These are phyloP conservation scores for Yamadazyma spencermartinsiae DNA, from an alignment of 1,139 yeast genomes.

Conservation along the genomic window DNA sequence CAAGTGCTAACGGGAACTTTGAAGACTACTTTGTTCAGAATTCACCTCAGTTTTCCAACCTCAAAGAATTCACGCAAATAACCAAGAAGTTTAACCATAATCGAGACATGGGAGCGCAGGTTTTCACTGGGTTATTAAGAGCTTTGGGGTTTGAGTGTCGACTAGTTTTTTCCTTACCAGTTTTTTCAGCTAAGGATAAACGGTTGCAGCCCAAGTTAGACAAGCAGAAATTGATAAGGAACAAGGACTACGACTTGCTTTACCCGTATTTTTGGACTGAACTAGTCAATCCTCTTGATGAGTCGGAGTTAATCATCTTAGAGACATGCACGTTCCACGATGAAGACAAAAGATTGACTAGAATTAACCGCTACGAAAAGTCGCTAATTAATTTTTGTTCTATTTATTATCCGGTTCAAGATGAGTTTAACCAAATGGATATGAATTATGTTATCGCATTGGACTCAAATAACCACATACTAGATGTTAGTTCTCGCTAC, in stretches of 20 bases:
- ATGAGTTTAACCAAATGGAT: conserved; percentile 32
- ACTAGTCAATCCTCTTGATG: conserved; percentile 33
- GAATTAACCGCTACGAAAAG: conserved; percentile 19
- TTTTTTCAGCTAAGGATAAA: conserved; percentile 21
- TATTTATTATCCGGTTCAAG: conserved; percentile 24
- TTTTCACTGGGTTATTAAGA: conserved; percentile 34
- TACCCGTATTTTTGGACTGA: conserved; percentile 47
- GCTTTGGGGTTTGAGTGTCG: conserved; percentile 35
- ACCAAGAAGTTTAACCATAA: conserved; percentile 33
- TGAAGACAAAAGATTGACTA: conserved; percentile 27
- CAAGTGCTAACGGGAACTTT: background rate
- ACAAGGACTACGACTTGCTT: conserved; percentile 36
- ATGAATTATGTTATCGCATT: conserved; percentile 36
- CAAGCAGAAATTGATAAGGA: conserved; percentile 21
- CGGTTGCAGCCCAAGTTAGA: conserved; percentile 29
- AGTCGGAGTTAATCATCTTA: conserved; percentile 26
- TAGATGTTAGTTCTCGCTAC: conserved; percentile 39
- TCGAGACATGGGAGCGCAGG: conserved; percentile 39
- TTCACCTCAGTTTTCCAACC: conserved; percentile 16
- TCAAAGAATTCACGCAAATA: conserved; percentile 17
- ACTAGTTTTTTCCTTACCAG: conserved; percentile 36
- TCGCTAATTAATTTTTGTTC: conserved; percentile 16
- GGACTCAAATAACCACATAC: conserved; percentile 18
- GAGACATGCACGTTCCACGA: conserved; percentile 36
- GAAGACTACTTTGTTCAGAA: conserved; percentile 24